Evolutionary conservation across 768 basidiomycete species (phyloP).

Genomic region (Scleroderma bovista): DNA sequence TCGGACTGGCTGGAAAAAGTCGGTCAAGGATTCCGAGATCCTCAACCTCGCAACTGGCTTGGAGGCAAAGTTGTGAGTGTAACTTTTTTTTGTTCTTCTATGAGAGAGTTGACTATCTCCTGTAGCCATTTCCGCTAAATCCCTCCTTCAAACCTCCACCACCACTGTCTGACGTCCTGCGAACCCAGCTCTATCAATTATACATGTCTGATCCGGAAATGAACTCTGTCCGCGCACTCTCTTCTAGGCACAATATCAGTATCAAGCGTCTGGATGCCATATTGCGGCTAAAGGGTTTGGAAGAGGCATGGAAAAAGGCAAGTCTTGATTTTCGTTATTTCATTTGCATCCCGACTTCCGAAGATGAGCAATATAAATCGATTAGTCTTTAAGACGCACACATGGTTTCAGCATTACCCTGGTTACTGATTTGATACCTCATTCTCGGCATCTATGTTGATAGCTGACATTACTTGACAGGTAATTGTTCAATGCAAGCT

Average conservation of each 20-base stretch:
- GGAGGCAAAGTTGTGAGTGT: constrained; percentile 50
- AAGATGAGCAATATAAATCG: constrained; percentile 58
- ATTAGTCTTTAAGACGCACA: constrained; percentile 87
- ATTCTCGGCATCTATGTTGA: neutral
- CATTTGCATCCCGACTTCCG: constrained; percentile 6
- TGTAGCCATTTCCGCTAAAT: constrained; percentile 83
- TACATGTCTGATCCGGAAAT: constrained; percentile 54
- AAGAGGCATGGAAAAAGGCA: constrained; percentile 68
- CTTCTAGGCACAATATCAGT: constrained; percentile 59
- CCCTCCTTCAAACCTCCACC: constrained; percentile 75
- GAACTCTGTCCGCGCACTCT: constrained; percentile 55
- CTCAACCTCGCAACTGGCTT: constrained; percentile 56
- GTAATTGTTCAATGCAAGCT: neutral
- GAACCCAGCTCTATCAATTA: constrained; percentile 51
- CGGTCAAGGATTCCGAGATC: constrained; percentile 19
- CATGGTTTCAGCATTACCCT: constrained; percentile 50
- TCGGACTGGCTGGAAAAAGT: constrained; percentile 11
- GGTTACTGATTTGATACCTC: constrained; percentile 1
- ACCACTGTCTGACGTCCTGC: constrained; percentile 61
- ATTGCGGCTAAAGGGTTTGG: constrained; percentile 74
- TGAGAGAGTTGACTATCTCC: neutral
- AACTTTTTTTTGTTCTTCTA: constrained; percentile 11
- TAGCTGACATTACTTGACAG: constrained; percentile 2
- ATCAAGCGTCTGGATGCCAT: constrained; percentile 82
- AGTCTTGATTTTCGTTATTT: constrained; percentile 22